phyloP scores from a whole-genome alignment of 805 yeast species.

The Yarrowia keelungensis region DNA sequence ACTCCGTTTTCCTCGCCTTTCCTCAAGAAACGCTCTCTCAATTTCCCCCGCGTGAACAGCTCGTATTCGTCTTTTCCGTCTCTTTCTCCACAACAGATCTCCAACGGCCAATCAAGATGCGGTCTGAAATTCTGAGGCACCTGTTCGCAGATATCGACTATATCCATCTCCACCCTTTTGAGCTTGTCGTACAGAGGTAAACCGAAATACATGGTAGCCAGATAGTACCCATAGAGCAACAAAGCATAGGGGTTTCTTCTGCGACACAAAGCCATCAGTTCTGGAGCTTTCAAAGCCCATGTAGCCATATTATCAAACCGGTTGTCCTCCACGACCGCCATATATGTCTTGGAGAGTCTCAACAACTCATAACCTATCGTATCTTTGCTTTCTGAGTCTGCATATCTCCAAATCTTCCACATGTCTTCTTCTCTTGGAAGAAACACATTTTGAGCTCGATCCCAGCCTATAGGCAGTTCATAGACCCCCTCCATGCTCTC shows the following conservation, averaged over 20 bases:
- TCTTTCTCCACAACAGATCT: not conserved
- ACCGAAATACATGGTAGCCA: not conserved
- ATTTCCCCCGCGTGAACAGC: not conserved
- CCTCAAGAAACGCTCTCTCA: not conserved
- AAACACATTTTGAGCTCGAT: not conserved
- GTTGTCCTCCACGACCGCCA: not conserved
- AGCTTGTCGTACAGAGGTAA: not conserved
- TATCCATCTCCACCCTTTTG: not conserved
- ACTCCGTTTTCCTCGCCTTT: not conserved
- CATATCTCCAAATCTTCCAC: constrained; percentile 16
- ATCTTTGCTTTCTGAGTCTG: not conserved
- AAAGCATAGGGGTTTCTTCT: constrained; percentile 2
- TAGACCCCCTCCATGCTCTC: constrained; percentile 3
- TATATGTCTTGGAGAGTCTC: constrained; percentile 1
- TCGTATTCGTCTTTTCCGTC: not conserved
- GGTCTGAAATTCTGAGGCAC: not conserved
- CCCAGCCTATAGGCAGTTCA: not conserved
- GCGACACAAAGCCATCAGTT: not conserved
- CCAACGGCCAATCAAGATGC: constrained; percentile 26
- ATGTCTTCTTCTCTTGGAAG: constrained; percentile 17
- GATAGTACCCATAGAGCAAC: not conserved
- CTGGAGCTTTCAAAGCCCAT: not conserved
- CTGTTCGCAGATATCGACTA: not conserved
- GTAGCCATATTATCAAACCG: not conserved
- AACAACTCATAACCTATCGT: constrained; percentile 4